Conservation (phyloP, 257 asterid species). For the Parsonsia alboflavescens region DNA sequence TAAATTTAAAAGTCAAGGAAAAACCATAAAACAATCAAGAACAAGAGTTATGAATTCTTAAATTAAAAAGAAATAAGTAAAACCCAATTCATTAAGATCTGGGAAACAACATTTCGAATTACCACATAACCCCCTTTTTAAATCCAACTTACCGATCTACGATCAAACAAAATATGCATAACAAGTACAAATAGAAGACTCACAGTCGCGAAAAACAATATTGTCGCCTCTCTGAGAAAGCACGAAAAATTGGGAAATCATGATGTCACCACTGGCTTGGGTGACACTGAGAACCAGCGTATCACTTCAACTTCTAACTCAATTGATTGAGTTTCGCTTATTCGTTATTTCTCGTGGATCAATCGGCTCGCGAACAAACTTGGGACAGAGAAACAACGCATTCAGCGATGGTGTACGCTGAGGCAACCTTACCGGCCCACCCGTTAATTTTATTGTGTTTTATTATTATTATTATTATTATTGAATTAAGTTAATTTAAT, state of each 20-base stretch:
- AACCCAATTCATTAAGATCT: conserved; percentile 10
- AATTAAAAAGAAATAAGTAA: neutral
- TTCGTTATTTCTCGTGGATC: no score
- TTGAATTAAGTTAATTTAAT: no score
- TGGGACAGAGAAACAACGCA: no score
- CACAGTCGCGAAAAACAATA: conserved; percentile 96
- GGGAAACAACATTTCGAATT: neutral
- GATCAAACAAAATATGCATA: neutral
- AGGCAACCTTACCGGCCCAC: no score
- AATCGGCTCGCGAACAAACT: no score
- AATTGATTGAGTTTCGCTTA: neutral
- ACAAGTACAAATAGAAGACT: conserved; percentile 9
- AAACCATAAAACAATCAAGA: neutral
- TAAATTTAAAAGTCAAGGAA: neutral
- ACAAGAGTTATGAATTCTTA: neutral
- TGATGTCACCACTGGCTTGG: conserved; percentile 5
- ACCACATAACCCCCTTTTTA: neutral
- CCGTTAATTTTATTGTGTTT: no score
- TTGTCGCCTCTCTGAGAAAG: conserved; percentile 99
- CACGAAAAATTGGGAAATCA: conserved; percentile 97
- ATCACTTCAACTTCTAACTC: neutral
- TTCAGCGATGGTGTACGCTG: no score
- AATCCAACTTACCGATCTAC: neutral
- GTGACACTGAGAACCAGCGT: neutral
- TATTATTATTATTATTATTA: no score